These are phyloP conservation scores for Colletotrichum sp. DNA, from an alignment of 2,329 filamentous ascomycete genomes.

Conservation along the genomic window DNA sequence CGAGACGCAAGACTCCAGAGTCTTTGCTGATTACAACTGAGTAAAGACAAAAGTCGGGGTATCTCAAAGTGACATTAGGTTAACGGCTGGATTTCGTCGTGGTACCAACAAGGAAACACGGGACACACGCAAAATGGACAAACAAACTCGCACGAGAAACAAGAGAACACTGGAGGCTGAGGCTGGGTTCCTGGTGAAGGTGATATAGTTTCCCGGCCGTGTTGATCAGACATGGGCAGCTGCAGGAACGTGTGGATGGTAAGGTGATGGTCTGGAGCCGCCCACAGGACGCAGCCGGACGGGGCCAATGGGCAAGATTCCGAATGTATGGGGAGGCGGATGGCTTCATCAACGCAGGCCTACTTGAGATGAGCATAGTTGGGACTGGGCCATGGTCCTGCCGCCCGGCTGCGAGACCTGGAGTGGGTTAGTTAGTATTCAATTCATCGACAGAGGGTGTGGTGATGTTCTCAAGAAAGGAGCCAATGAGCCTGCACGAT, in stretches of 20 bases:
- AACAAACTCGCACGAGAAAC: too few species aligned
- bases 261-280: slow-evolving; percentile 8
- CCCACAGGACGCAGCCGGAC: neutral
- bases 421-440: neutral
- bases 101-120: too few species aligned
- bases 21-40: too few species aligned
- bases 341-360: neutral
- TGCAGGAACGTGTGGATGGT: slow-evolving; percentile 12
- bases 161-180: too few species aligned
- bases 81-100: too few species aligned
- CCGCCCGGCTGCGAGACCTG: neutral
- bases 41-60: too few species aligned
- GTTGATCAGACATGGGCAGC: neutral
- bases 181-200: too few species aligned
- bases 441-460: slow-evolving; percentile 8
- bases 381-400: slow-evolving; percentile 1
- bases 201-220: slow-evolving; percentile 5
- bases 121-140: too few species aligned
- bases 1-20: too few species aligned
- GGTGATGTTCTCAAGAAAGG: neutral
- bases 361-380: neutral
- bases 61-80: too few species aligned
- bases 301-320: neutral
- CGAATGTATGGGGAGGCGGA: neutral
- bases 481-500: neutral